Evolutionary conservation across 2,329 filamentous ascomycete species (phyloP).

Genomic region (Penicillium sp.): DNA sequence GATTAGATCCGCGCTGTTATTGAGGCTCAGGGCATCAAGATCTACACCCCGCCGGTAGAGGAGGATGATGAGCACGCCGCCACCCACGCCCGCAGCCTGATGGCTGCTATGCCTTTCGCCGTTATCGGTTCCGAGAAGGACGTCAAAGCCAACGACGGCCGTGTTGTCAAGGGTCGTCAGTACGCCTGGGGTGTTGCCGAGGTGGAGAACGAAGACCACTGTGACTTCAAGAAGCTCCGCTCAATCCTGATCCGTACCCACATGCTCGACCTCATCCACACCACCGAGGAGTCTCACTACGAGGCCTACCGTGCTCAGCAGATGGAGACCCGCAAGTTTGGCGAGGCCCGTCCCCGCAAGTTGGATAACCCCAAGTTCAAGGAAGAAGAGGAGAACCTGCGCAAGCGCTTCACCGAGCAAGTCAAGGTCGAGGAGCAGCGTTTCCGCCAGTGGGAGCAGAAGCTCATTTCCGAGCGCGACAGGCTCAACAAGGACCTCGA

Average conservation of each 20-base stretch:
- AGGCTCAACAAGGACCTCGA: constrained; percentile 99
- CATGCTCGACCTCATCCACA: constrained; percentile 99
- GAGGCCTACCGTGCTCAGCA: constrained; percentile 98
- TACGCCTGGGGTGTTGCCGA: constrained; percentile 99
- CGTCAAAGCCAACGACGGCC: constrained; percentile 91
- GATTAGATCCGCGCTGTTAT: constrained; percentile 85
- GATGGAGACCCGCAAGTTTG: constrained; percentile 99
- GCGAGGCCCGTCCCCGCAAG: constrained; percentile 94
- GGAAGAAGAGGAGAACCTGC: constrained; percentile 96
- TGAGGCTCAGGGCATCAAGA: constrained; percentile 98
- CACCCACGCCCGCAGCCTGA: constrained; percentile 88
- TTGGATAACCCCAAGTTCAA: constrained; percentile 99
- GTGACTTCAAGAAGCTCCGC: constrained; percentile 99
- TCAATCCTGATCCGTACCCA: constrained; percentile 98
- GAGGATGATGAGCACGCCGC: constrained; percentile 97
- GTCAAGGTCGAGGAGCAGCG: constrained; percentile 99
- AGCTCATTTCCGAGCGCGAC: constrained; percentile 97
- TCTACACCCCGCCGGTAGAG: constrained; percentile 96
- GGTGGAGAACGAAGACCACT: constrained; percentile 99
- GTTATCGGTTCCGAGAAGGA: constrained; percentile 99
- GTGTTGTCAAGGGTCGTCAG: constrained; percentile 97
- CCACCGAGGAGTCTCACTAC: constrained; percentile 98
- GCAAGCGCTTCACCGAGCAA: constrained; percentile 99
- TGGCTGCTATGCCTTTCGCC: constrained; percentile 96
- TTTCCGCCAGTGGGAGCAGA: constrained; percentile 99